Percentiles rank a stretch among this genome's conserved stretches.
Evolutionary conservation across 352 stramenopile species (phyloP).

Genomic region (Sclerospora graminicola): DNA sequence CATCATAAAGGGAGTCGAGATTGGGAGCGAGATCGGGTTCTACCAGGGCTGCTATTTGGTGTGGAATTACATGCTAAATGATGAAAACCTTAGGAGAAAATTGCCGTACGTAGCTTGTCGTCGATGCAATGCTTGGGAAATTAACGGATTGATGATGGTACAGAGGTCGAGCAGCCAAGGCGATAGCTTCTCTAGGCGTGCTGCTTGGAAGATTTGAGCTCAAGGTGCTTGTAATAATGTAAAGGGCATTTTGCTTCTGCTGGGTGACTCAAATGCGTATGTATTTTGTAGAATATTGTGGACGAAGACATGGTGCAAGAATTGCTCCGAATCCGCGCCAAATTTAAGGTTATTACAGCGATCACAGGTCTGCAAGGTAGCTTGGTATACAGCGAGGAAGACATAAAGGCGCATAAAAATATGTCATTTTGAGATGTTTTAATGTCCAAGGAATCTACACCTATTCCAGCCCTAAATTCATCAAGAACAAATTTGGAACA

Average conservation of each 20-base stretch:
- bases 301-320: conserved; percentile 68
- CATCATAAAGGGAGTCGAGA: conserved; percentile 67
- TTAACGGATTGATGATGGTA: neutral
- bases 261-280: conserved; percentile 1
- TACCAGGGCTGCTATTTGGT: conserved; percentile 70
- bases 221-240: conserved; percentile 27
- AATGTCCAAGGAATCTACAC: no score
- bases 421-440: conserved; percentile 74
- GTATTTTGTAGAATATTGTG: conserved; percentile 49
- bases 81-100: conserved; percentile 20
- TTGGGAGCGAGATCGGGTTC: conserved; percentile 74
- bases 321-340: conserved; percentile 63
- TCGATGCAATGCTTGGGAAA: neutral
- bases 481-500: no score
- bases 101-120: conserved; percentile 26
- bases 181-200: conserved; percentile 41
- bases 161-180: conserved; percentile 47
- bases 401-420: conserved; percentile 70
- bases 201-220: conserved; percentile 52
- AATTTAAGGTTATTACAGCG: conserved; percentile 74
- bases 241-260: neutral
- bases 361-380: conserved; percentile 38
- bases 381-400: conserved; percentile 58
- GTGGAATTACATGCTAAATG: conserved; percentile 51
- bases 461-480: no score